A percentile compares a stretch with the other conserved stretches of the same genome.
Conservation (phyloP, 305 asterid species). For the Plantago coronopus region DNA sequence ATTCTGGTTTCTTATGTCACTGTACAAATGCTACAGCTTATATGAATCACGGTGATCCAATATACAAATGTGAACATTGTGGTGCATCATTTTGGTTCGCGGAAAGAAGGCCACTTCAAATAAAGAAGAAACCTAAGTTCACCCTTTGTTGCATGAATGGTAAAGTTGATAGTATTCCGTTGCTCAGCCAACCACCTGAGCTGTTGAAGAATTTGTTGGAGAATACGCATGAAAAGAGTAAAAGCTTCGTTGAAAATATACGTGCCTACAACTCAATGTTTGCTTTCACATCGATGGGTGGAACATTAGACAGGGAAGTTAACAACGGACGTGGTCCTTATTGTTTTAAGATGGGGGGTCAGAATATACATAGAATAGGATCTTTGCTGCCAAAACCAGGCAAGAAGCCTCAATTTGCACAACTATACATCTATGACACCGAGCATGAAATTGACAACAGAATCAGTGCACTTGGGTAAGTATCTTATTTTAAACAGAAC, state of each 20-base stretch:
- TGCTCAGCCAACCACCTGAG: not conserved
- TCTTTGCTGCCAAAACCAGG: not conserved
- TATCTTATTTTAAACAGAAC: not conserved
- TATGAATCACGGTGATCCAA: not conserved
- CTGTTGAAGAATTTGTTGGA: not conserved
- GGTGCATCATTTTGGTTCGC: not conserved
- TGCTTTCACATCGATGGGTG: slow-evolving; percentile 13
- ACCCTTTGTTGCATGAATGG: slow-evolving; percentile 3
- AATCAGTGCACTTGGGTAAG: not conserved
- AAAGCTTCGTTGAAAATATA: not conserved
- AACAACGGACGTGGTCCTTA: not conserved
- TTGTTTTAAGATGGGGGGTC: not conserved
- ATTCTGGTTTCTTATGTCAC: too few species aligned
- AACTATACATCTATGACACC: not conserved
- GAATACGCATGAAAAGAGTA: not conserved
- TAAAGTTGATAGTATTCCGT: not conserved
- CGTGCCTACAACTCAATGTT: slow-evolving; percentile 13
- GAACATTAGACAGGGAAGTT: not conserved
- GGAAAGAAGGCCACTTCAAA: not conserved
- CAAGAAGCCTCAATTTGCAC: not conserved
- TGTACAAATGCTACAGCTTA: not conserved
- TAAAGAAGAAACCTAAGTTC: not conserved
- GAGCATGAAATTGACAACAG: not conserved
- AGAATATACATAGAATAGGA: not conserved
- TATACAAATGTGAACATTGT: not conserved